Evolutionary conservation across 2,329 filamentous ascomycete species (phyloP).

Genomic region (Diaporthe vexans): DNA sequence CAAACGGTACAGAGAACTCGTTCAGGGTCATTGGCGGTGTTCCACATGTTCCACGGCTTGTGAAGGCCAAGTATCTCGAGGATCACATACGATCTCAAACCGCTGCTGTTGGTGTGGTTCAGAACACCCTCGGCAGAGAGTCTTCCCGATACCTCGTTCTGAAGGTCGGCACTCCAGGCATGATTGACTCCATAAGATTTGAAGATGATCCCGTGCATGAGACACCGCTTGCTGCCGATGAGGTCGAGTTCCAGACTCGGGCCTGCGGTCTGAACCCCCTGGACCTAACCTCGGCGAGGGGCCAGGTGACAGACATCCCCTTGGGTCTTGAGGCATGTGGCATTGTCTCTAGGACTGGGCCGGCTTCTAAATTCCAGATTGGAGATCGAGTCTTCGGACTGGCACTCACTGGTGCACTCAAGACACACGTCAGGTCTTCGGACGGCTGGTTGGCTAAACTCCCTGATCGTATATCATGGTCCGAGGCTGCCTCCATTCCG

Average conservation of each 20-base stretch:
- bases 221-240: slow-evolving; percentile 39
- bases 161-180: slow-evolving; percentile 41
- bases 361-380: slow-evolving; percentile 38
- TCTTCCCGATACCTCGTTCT: slow-evolving; percentile 33
- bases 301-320: slow-evolving; percentile 35
- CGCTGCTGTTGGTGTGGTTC: slow-evolving; percentile 26
- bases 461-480: slow-evolving; percentile 42
- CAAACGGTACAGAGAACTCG: slow-evolving; percentile 43
- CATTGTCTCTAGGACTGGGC: slow-evolving; percentile 43
- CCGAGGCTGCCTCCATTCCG: slow-evolving; percentile 45
- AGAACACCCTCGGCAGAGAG: slow-evolving; percentile 26
- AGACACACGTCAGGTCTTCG: slow-evolving; percentile 43
- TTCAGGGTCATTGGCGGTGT: slow-evolving; percentile 42
- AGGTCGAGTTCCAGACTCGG: slow-evolving; percentile 45
- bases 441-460: slow-evolving; percentile 43
- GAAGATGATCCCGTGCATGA: slow-evolving; percentile 42
- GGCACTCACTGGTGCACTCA: slow-evolving; percentile 43
- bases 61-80: slow-evolving; percentile 42
- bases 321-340: slow-evolving; percentile 44
- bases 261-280: slow-evolving; percentile 43
- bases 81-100: slow-evolving; percentile 44
- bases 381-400: slow-evolving; percentile 46
- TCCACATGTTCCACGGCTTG: slow-evolving; percentile 41
- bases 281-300: slow-evolving; percentile 42
- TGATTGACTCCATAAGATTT: slow-evolving; percentile 44